Base-by-base conservation (phyloP, 1,139 yeast genomes). In the Oligophagozyma castellii region DNA sequence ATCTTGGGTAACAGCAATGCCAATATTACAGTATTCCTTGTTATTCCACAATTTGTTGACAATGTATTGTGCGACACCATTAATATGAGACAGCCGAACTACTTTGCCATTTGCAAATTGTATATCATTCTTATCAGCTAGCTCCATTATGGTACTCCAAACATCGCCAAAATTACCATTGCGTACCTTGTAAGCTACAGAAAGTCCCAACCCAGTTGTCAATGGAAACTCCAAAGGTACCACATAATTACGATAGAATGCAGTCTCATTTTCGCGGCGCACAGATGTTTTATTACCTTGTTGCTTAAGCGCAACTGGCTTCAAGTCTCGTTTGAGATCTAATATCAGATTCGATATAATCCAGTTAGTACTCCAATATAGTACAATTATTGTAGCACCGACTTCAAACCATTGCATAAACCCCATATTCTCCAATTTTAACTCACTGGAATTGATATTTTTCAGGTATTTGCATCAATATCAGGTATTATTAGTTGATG, bases 101-200 rank as follows among this genome's bases (percentile, higher is more conserved):
- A 35, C 35, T 4, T 36, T 29, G 1, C 33, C 33, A 7, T 30
- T 31, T 21, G 28, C 32, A 10, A 18, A 18, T 7, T 18, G 7
- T 7, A 18, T 18, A 18, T 10, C 7, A 18, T 18, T 18, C 7
- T 18, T 18, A 7, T 7, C 7, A 21, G 50, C 38, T 15, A 48
- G 41, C 14, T 43, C 47, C 53, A 59, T 48, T 5, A 52, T 48
- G 13, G 60, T 55, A 7, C 48, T 46, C 84, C 86, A 77, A 3
- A 76, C 51, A 51, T 76, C 92, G 42, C 70, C 64, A 32, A 76
- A 52, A 38, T 71, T 73, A 5, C 89, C 89, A 44, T 73, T 73
- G 39, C 89, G 59, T 13, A 75, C 43, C 42, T 69, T 72, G 51
- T 74, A 77, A 20, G 67, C 73, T 29, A 67, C 62, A 31, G 79